Evolutionary conservation across 352 stramenopile genomes (phyloP).

Genomic region (Phytophthora constricta): DNA sequence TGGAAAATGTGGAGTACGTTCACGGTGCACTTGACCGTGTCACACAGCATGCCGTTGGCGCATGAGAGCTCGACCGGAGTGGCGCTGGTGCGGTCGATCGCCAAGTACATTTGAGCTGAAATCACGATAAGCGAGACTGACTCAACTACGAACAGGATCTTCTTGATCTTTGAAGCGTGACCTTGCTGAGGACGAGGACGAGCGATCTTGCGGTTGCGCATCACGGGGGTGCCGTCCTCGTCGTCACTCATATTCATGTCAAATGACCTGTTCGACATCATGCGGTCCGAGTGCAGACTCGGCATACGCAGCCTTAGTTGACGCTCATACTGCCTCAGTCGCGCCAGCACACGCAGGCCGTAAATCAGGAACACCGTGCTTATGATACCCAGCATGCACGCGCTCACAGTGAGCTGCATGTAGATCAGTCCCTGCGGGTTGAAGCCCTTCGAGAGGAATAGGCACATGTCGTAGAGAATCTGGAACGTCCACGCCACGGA

Average conservation of each 20-base stretch:
- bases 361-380: slow-evolving; percentile 53
- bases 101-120: slow-evolving; percentile 62
- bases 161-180: slow-evolving; percentile 51
- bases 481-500: slow-evolving; percentile 52
- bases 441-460: slow-evolving; percentile 56
- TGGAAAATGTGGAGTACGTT: slow-evolving; percentile 60
- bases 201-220: slow-evolving; percentile 21
- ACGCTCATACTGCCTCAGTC: slow-evolving; percentile 47
- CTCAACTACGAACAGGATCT: slow-evolving; percentile 50
- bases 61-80: slow-evolving; percentile 59
- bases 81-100: slow-evolving; percentile 35
- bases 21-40: slow-evolving; percentile 45
- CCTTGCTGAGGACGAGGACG: slow-evolving; percentile 33
- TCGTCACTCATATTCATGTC: slow-evolving; percentile 51
- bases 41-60: slow-evolving; percentile 63
- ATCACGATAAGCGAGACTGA: slow-evolving; percentile 42
- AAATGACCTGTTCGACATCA: slow-evolving; percentile 45
- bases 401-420: slow-evolving; percentile 49
- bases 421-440: slow-evolving; percentile 42
- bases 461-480: slow-evolving; percentile 46
- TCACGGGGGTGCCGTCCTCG: slow-evolving; percentile 32
- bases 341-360: slow-evolving; percentile 42
- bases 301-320: slow-evolving; percentile 44
- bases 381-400: slow-evolving; percentile 52
- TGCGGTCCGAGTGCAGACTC: slow-evolving; percentile 41